Evolutionary conservation across 305 asterid genomes (phyloP).

Genomic region (Rubia peregrina): DNA sequence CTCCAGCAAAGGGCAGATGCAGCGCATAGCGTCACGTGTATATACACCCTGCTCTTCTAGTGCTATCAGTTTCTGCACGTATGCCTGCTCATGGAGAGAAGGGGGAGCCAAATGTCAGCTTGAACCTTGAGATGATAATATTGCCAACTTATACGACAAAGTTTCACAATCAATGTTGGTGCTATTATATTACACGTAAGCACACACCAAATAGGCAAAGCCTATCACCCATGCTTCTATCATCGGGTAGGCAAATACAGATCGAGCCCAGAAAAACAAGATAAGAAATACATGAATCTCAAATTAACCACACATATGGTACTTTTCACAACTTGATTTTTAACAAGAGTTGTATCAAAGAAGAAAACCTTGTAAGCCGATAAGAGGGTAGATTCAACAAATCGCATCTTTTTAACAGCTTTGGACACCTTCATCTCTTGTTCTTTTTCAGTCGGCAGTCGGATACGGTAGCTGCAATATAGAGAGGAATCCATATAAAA

Average conservation of each 20-base stretch:
- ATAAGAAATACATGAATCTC: background rate
- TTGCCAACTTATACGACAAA: background rate
- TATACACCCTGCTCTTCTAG: slow-evolving; percentile 51
- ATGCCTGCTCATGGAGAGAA: slow-evolving; percentile 47
- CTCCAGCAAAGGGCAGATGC: slow-evolving; percentile 72
- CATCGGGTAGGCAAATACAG: background rate
- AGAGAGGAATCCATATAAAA: slow-evolving; percentile 16
- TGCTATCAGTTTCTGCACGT: slow-evolving; percentile 66
- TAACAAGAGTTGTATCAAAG: background rate
- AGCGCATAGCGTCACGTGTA: slow-evolving; percentile 66
- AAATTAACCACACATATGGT: background rate
- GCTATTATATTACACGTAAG: background rate
- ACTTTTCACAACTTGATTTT: background rate
- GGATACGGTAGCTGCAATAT: slow-evolving; percentile 69
- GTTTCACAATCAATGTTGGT: background rate
- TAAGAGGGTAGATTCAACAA: slow-evolving; percentile 71
- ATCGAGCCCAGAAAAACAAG: background rate
- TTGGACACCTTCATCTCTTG: slow-evolving; percentile 90
- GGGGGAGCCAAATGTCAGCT: slow-evolving; percentile 23
- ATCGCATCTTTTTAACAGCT: slow-evolving; percentile 63
- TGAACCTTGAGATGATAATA: slow-evolving; percentile 16
- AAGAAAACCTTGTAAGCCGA: slow-evolving; percentile 69
- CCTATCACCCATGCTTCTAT: background rate
- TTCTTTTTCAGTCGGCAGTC: slow-evolving; percentile 94
- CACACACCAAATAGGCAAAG: background rate